Base-by-base conservation (phyloP, 306 rosid genomes). In the Vicia sativa region DNA sequence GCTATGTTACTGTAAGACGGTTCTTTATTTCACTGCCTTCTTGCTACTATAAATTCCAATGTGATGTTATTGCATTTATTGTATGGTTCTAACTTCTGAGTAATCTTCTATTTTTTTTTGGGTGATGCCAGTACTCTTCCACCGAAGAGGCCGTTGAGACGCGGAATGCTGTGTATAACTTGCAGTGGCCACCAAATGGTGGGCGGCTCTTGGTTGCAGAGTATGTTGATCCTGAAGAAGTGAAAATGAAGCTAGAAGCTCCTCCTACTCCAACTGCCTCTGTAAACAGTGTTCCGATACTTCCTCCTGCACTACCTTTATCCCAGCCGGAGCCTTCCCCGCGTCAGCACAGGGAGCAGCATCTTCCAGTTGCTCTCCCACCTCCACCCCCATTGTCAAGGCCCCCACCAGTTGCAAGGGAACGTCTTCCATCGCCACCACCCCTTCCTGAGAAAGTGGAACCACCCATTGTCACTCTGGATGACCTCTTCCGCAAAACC, bases 141-240 rank as follows among this genome's bases (percentile, higher is more conserved):
- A 74, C 78, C 3, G 95, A 95, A 73, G 88, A 95, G 79, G 97
- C 99, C 44, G 69, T 75, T 18, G 88, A 91, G 82, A 95, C 99
- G 1, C 84, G 99, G 16, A 86, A 85, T 83, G 88, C 95, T 46
- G 95, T 95, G 70, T 91, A 85, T 79, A 95, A 95, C 77, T 80
- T 95, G 34, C 99, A 87, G 59, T 95, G 99, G 99, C 99, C 99
- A 35, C 87, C 92, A 57, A 91, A 95, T 34, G 99, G 99, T 7
- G 97, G 99, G 41, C 92, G 97, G 23, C 90, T 79, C 45, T 84
- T 95, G 5, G 70, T 72, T 59, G 99, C 96, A 0, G 99, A 95
- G 68, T 91, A 74, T 84, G 96, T 87, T 71, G 96, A 95, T 62
- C 86, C 95, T 29, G 88, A 85, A 77, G 99, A 95, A 75, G 97